Base-by-base conservation (phyloP, 345 rosid species). In the Streptanthus diversifolius region DNA sequence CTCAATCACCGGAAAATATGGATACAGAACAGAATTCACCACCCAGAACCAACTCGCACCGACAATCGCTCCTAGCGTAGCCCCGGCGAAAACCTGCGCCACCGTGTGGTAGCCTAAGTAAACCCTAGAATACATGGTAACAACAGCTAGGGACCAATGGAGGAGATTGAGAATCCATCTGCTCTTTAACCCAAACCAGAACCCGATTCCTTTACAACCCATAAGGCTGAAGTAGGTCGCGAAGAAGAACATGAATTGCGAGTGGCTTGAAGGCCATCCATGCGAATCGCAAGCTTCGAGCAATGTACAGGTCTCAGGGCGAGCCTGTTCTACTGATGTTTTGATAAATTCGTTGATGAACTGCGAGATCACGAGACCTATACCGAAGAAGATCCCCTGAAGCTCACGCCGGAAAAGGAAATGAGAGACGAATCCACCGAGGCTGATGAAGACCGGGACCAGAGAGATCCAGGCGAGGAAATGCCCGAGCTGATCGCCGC, bases 251-350 rank as follows among this genome's bases (percentile, higher is more conserved):
- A 92, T 86, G 82, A 87, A 95, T 22, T 88, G 90, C 0, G 92
- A 86, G 62, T 95, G 99, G 59, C 98, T 91, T 3, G 99, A 95
- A 1, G 99, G 99, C 98, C 96, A 95, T 61, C 99, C 99, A 27
- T 92, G 97, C 18, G 97, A 95, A 71, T 95, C 99, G 71, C 99
- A 95, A 84, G 79, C 87, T 69, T 95, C 99, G 35, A 95, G 91
- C 58, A 90, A 66, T 2, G 75, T 85, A 36, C 99, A 95, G 1
- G 96, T 88, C 63, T 78, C 90, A 2, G 99, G 98, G 0, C 99
- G 87, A 63, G 93, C 98, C 52, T 95, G 98, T 72, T 90, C 89
- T 4, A 95, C 90, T 1, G 84, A 70, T 35, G 54, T 82, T 57
- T 95, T 95, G 63, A 92, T 85, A 62, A 82, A 13, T 32, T 88